Base-by-base conservation (phyloP, 78 protist species). In the Pigoraptor vietnamica region DNA sequence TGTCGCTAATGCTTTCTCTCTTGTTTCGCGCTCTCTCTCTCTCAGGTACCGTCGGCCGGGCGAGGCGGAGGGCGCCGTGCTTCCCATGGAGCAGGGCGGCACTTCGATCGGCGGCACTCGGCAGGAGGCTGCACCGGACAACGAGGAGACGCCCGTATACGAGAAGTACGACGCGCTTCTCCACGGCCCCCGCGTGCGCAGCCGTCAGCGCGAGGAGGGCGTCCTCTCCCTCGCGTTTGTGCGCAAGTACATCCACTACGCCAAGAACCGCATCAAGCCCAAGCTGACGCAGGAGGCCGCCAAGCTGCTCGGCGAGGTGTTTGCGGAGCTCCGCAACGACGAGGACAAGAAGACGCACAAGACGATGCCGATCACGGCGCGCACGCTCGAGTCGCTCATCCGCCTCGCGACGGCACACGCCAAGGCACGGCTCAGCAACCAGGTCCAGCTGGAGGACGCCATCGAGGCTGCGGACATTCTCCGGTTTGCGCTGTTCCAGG, bases 351-450 rank as follows among this genome's bases (percentile, higher is more conserved):
- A 90, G 88, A 2, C 81, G 2, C 67, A 23, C 33, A 90, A 81
- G 36, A 94, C 98, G 34, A 92, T 95, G 14, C 99, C 99, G 40
- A 86, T 99, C 89, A 99, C 99, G 0, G 97, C 99, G 34, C 96
- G 99, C 24, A 93, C 99, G 1, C 95, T 99, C 25, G 99, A 99
- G 90, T 95, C 99, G 33, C 37, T 99, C 92, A 98, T 99, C 37
- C 98, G 99, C 40, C 94, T 99, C 24, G 34, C 99, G 34, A 92
- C 96, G 2, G 99, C 99, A 21, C 99, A 96, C 89, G 99, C 99
- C 23, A 98, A 98, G 95, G 79, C 9, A 40, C 39, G 40, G 6
- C 35, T 39, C 25, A 24, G 24, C 29, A 48, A 32, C 37, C 35
- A 36, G 87, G 56, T 36, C 9, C 29, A 21, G 0, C 24, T 14